Conservation (phyloP, 352 stramenopile genomes). For the Globisporangium rhizosaccharum region DNA sequence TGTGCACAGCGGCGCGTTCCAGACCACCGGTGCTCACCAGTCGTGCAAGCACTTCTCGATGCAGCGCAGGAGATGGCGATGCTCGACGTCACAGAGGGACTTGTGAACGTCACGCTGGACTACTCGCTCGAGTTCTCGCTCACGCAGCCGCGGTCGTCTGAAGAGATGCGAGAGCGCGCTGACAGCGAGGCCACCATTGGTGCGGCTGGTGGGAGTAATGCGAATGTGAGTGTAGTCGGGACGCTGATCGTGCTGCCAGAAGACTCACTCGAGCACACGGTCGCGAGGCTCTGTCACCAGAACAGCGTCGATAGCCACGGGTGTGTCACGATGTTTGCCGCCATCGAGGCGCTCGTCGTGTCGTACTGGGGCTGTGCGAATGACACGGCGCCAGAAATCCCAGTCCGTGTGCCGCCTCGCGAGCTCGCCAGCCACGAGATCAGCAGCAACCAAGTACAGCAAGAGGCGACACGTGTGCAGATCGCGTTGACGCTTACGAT, state of each 20-base stretch:
- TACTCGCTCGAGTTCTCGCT: slow-evolving; percentile 41
- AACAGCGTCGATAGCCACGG: slow-evolving; percentile 14
- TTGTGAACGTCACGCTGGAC: slow-evolving; percentile 62
- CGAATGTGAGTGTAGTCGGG: slow-evolving; percentile 3
- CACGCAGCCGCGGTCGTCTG: background rate
- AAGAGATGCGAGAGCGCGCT: slow-evolving; percentile 8
- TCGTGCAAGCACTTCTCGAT: slow-evolving; percentile 24
- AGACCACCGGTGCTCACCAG: slow-evolving; percentile 24
- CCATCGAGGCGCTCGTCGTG: slow-evolving; percentile 24
- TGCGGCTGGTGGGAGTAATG: slow-evolving; percentile 1
- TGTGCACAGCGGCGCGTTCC: slow-evolving; percentile 23
- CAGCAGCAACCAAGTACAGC: background rate
- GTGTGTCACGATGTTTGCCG: slow-evolving; percentile 10
- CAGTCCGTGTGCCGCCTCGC: background rate
- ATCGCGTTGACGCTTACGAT: slow-evolving; percentile 11
- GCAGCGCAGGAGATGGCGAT: slow-evolving; percentile 41
- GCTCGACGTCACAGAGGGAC: slow-evolving; percentile 30
- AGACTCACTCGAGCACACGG: slow-evolving; percentile 22
- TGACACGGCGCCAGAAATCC: background rate
- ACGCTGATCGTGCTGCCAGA: slow-evolving; percentile 31
- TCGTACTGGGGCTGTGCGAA: slow-evolving; percentile 48
- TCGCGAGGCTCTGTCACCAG: slow-evolving; percentile 25
- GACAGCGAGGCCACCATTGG: background rate
- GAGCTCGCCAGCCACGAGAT: background rate
- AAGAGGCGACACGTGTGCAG: background rate